These are phyloP conservation scores for Hypoxylon sp. DNA, from an alignment of 2,329 filamentous ascomycete species.

Conservation along the genomic window DNA sequence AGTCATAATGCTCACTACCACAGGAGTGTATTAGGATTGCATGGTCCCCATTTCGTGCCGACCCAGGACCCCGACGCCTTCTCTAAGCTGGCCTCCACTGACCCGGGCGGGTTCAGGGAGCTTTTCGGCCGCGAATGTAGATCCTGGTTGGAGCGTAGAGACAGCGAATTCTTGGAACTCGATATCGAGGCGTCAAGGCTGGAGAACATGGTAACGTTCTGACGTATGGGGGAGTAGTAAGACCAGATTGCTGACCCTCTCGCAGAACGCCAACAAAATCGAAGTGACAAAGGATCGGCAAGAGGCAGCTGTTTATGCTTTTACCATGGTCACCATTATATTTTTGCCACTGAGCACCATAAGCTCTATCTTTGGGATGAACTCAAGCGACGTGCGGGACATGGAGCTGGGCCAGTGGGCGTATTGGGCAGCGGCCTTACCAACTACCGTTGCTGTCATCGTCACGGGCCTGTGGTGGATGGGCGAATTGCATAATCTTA, in stretches of 20 bases:
- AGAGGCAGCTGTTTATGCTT: slow-evolving; percentile 49
- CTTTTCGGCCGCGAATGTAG: slow-evolving; percentile 58
- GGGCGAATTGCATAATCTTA: slow-evolving; percentile 44
- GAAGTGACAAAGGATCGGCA: slow-evolving; percentile 46
- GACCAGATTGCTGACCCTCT: slow-evolving; percentile 17
- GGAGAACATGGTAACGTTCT: slow-evolving; percentile 47
- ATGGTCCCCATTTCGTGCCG: slow-evolving; percentile 13
- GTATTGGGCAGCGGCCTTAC: slow-evolving; percentile 64
- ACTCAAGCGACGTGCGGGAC: slow-evolving; percentile 64
- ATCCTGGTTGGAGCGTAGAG: slow-evolving; percentile 55
- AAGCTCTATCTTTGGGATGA: slow-evolving; percentile 63
- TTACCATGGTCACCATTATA: slow-evolving; percentile 58
- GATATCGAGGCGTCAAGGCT: slow-evolving; percentile 46
- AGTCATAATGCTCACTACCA: slow-evolving; percentile 16
- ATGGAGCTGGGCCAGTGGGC: slow-evolving; percentile 63
- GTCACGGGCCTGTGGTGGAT: slow-evolving; percentile 47
- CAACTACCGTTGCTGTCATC: slow-evolving; percentile 57
- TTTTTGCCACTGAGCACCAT: slow-evolving; percentile 56
- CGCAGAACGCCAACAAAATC: slow-evolving; percentile 43
- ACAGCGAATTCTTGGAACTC: slow-evolving; percentile 51
- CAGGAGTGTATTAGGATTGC: slow-evolving; percentile 12
- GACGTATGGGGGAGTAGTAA: slow-evolving; percentile 22
- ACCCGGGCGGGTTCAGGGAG: slow-evolving; percentile 55
- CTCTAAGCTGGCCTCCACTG: slow-evolving; percentile 55
- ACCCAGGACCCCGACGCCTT: slow-evolving; percentile 48